phyloP scores from a whole-genome alignment of 306 rosid species.

The Cucurbita argyrosperma region DNA sequence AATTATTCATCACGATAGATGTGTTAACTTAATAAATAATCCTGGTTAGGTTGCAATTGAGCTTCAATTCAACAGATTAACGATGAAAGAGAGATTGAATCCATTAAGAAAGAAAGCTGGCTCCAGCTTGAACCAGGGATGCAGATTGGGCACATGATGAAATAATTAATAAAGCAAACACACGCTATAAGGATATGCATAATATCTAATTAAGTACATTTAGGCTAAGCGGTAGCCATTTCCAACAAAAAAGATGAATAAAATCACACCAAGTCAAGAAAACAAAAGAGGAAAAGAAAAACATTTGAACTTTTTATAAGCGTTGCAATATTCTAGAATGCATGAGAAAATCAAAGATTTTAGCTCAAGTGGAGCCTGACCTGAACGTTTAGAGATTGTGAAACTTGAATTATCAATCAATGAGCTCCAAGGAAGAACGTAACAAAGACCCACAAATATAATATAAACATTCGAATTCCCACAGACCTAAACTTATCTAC shows the following conservation, averaged over 20 bases:
- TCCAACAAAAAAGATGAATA: neutral
- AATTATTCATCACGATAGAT: neutral
- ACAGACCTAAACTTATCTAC: neutral
- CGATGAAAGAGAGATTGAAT: neutral
- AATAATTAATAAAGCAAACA: neutral
- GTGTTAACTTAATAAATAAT: neutral
- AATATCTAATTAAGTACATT: neutral
- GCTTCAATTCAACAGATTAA: neutral
- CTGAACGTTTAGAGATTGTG: neutral
- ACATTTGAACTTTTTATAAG: neutral
- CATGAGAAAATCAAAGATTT: neutral
- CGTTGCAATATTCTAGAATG: neutral
- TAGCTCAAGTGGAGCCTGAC: neutral
- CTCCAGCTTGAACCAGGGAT: neutral
- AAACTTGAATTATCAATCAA: neutral
- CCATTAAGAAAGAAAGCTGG: neutral
- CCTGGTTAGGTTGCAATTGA: neutral
- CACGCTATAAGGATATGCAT: neutral
- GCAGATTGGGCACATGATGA: neutral
- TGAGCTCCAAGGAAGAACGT: neutral
- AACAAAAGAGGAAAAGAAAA: neutral
- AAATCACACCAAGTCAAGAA: neutral
- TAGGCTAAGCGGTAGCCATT: neutral
- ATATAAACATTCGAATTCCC: neutral
- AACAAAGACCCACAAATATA: neutral